phyloP scores from a whole-genome alignment of 2,329 filamentous ascomycete species.

The Colletotrichum tabaci region DNA sequence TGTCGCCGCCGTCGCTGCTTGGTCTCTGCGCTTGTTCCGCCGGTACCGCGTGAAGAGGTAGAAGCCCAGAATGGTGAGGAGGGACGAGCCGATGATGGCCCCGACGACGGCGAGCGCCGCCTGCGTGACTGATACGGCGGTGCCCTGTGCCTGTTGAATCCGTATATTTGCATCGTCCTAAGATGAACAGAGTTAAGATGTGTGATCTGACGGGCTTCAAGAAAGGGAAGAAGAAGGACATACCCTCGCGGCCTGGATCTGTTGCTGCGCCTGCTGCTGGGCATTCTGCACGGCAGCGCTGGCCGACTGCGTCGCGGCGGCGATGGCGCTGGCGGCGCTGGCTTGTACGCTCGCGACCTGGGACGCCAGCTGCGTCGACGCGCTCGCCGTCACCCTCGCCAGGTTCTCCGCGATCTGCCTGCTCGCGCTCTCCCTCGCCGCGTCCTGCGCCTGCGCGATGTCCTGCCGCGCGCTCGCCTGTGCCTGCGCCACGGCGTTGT shows the following conservation, averaged over 20 bases:
- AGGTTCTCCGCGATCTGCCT: constrained; percentile 43
- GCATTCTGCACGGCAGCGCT: constrained; percentile 43
- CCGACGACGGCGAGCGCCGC: constrained; percentile 59
- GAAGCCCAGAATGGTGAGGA: constrained; percentile 56
- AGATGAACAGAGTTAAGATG: not conserved
- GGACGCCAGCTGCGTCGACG: constrained; percentile 48
- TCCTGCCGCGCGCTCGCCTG: constrained; percentile 38
- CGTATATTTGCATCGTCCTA: constrained; percentile 49
- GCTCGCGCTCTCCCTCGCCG: constrained; percentile 46
- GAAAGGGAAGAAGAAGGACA: not conserved
- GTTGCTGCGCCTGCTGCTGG: constrained; percentile 36
- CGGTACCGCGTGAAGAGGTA: constrained; percentile 53
- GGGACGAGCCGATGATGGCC: constrained; percentile 58
- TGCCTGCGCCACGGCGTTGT: constrained; percentile 42
- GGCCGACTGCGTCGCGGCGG: constrained; percentile 47
- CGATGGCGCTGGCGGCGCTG: constrained; percentile 48
- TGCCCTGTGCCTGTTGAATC: constrained; percentile 53
- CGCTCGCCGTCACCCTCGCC: constrained; percentile 48
- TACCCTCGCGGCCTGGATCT: constrained; percentile 34
- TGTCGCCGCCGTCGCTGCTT: not conserved
- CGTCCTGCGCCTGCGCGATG: constrained; percentile 43
- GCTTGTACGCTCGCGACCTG: constrained; percentile 46
- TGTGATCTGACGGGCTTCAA: too few relatives aligned
- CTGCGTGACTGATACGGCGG: constrained; percentile 59
- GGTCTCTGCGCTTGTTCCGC: constrained; percentile 44